A percentile compares a stretch with the other conserved stretches of the same genome.
Evolutionary conservation across 1,139 yeast species (phyloP).

Genomic region (Wickerhamiella infanticola): DNA sequence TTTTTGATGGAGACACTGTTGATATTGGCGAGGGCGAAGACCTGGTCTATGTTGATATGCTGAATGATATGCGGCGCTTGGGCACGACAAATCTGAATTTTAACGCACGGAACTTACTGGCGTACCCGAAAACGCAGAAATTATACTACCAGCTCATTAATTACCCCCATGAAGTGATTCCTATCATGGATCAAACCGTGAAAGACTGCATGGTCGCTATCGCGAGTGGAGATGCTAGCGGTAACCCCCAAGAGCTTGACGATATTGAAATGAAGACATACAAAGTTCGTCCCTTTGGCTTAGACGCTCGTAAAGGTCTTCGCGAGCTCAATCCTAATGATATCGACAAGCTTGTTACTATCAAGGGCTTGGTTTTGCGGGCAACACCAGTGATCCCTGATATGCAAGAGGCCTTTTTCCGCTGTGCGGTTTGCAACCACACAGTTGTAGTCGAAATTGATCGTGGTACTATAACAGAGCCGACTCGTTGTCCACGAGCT

Average conservation of each 20-base stretch:
- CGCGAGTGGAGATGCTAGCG: conserved; percentile 37
- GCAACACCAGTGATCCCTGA: conserved; percentile 91
- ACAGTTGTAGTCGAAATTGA: conserved; percentile 85
- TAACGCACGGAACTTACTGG: conserved; percentile 65
- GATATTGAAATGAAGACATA: conserved; percentile 70
- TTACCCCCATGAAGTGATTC: conserved; percentile 93
- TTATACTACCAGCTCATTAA: conserved; percentile 72
- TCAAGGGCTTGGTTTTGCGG: conserved; percentile 82
- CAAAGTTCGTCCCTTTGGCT: conserved; percentile 67
- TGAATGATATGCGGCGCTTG: conserved; percentile 58
- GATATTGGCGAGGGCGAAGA: conserved; percentile 52
- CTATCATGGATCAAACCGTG: conserved; percentile 92
- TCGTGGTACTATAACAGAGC: conserved; percentile 88
- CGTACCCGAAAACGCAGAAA: conserved; percentile 62
- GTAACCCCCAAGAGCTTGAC: conserved; percentile 30
- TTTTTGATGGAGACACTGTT: conserved; percentile 35
- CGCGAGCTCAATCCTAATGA: conserved; percentile 91
- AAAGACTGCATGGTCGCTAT: conserved; percentile 80
- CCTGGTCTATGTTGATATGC: conserved; percentile 53
- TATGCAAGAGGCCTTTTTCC: conserved; percentile 94
- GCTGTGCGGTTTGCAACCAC: conserved; percentile 90
- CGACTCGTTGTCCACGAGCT: conserved; percentile 78
- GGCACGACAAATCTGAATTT: conserved; percentile 74
- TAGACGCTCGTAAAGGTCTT: conserved; percentile 66
- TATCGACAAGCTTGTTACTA: conserved; percentile 80